phyloP scores from a whole-genome alignment of 768 basidiomycete genomes.

The Psilocybe cyanescens region DNA sequence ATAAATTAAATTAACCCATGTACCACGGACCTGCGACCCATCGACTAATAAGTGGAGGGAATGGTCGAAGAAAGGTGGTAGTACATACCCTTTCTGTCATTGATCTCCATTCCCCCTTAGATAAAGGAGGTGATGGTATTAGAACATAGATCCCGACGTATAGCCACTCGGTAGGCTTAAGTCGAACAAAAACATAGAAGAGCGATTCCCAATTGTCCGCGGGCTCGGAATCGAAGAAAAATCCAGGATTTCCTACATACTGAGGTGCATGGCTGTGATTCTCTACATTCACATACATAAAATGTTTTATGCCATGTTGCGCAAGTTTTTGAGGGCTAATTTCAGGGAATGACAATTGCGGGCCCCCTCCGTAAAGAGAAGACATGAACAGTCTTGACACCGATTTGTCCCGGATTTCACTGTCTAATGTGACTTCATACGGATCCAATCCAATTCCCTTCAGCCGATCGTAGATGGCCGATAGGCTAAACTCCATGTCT shows the following conservation, averaged over 20 bases:
- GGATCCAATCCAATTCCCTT: slow-evolving; percentile 4
- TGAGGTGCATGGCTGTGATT: slow-evolving; percentile 33
- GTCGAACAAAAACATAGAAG: slow-evolving; percentile 34
- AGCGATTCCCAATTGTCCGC: slow-evolving; percentile 28
- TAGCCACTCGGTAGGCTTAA: slow-evolving; percentile 34
- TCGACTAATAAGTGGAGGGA: no score
- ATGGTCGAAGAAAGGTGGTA: neutral
- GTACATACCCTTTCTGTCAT: slow-evolving; percentile 20
- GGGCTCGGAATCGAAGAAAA: slow-evolving; percentile 23
- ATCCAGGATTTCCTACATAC: slow-evolving; percentile 32
- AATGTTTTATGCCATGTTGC: slow-evolving; percentile 29
- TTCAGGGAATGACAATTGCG: slow-evolving; percentile 18
- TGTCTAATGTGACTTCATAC: slow-evolving; percentile 7
- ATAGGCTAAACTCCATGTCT: slow-evolving; percentile 4
- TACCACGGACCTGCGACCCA: slow-evolving; percentile 14
- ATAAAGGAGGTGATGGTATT: slow-evolving; percentile 39
- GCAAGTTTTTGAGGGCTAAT: slow-evolving; percentile 20
- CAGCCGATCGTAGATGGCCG: slow-evolving; percentile 4
- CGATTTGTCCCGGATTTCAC: neutral
- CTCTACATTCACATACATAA: slow-evolving; percentile 29
- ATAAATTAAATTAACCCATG: slow-evolving; percentile 18
- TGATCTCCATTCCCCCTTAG: slow-evolving; percentile 27
- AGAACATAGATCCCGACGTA: slow-evolving; percentile 38
- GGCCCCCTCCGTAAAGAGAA: slow-evolving; percentile 26
- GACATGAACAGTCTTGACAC: slow-evolving; percentile 23